Evolutionary conservation across 2,329 filamentous ascomycete genomes (phyloP).

Genomic region (Trichoderma guizhouense): DNA sequence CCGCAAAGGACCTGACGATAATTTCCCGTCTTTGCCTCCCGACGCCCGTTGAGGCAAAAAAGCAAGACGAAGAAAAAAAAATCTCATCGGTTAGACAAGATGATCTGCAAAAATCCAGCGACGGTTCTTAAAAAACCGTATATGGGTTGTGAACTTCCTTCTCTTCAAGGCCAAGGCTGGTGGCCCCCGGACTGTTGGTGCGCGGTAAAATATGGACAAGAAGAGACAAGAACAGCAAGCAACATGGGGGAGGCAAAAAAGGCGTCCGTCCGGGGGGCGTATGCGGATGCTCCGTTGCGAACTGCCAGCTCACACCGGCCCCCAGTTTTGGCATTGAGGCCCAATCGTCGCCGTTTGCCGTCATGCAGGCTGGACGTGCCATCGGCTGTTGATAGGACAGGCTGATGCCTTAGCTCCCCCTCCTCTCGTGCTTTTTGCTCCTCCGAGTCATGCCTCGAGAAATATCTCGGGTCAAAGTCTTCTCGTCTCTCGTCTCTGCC

Average conservation of each 20-base stretch:
- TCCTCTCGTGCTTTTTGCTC: background rate
- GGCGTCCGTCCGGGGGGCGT: background rate
- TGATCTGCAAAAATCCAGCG: background rate
- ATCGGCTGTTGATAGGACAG: slow-evolving; percentile 1
- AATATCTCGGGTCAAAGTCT: background rate
- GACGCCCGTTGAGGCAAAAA: background rate
- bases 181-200: background rate
- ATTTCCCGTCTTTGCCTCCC: background rate
- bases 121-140: background rate
- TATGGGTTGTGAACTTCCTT: background rate
- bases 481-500: background rate
- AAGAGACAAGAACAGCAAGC: background rate
- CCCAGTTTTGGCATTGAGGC: slow-evolving; percentile 12
- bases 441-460: background rate
- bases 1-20: background rate
- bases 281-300: slow-evolving; percentile 9
- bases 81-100: background rate
- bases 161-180: background rate
- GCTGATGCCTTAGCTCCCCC: background rate
- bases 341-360: slow-evolving; percentile 17
- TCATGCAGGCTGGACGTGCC: slow-evolving; percentile 12
- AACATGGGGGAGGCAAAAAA: background rate
- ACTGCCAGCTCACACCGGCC: slow-evolving; percentile 16
- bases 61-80: background rate
- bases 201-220: background rate